Base-by-base conservation (phyloP, 75 land plant species). In the Larix kaempferi region DNA sequence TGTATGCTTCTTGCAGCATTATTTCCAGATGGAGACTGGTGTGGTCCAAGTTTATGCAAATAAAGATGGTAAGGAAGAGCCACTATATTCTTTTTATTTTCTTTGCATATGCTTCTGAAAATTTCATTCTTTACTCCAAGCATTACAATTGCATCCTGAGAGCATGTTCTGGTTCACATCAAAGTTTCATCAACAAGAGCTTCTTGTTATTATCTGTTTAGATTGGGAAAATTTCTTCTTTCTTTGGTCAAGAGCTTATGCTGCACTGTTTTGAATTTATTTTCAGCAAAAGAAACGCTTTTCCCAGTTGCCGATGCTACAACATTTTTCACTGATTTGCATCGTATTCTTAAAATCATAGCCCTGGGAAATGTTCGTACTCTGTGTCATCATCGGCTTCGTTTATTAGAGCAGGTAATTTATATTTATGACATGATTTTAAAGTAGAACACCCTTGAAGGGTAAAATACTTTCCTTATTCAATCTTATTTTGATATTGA, bases 251-350 rank as follows among this genome's bases (percentile, higher is more conserved):
- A 56, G 12, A 55, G 21, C 74, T 37, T 44, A 72, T 27, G 37
- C n/a, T 74, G 33, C 22, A n/a, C 59, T 37, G 35, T 15, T 54
- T 56, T 73, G 37, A 44, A 69, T 69, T 60, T 78, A 4, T 71
- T 17, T 80, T 55, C 93, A 96, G 99, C 85, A 23, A 89, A 64
- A 60, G 89, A 83, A 56, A 87, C 89, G 60, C 87, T 94, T 23
- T 97, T 89, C 74, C 99, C 95, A 54, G 92, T 97, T 33, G 80
- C 81, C 35, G 94, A 95, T 86, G 93, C 99, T 23, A 97, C 98
- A 74, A 89, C 93, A 15, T 97, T 97, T 77, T 97, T 97, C 74
- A 97, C 99, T 26, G 95, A 97, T 74, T 83, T 97, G 82, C 99
- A 97, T 81, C 85, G 85, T 57, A 87, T 97, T 56, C 89, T 97